phyloP scores from a whole-genome alignment of 73 alveolate species.

The Diophrys sp. region DNA sequence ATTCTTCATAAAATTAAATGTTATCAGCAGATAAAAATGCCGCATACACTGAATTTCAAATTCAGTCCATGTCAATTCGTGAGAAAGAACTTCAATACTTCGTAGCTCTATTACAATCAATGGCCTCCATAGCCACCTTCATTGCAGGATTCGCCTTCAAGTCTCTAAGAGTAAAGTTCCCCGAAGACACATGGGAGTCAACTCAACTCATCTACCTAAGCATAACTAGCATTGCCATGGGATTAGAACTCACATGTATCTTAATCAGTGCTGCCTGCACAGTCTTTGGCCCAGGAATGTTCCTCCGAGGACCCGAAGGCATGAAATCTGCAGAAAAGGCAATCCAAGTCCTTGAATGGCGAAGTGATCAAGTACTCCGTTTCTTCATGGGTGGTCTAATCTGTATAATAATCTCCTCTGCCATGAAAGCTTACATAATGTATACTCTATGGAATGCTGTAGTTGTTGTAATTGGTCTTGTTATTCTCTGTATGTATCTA shows the following conservation, averaged over 20 bases:
- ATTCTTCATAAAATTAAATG: too few relatives aligned
- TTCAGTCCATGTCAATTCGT: conserved; percentile 26
- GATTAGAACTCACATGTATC: conserved; percentile 33
- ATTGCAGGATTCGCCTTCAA: conserved; percentile 43
- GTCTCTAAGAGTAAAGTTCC: conserved; percentile 38
- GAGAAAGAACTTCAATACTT: conserved; percentile 43
- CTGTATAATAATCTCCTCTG: conserved; percentile 26
- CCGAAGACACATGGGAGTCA: conserved; percentile 22
- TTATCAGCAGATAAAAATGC: conserved; percentile 48
- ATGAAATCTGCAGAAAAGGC: conserved; percentile 45
- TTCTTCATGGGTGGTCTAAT: conserved; percentile 34
- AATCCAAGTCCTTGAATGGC: conserved; percentile 33
- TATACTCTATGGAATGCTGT: conserved; percentile 48
- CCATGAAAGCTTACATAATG: conserved; percentile 33
- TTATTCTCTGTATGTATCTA: conserved; percentile 14
- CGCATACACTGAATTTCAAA: conserved; percentile 34
- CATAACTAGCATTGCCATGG: conserved; percentile 36
- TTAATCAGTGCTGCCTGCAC: conserved; percentile 43
- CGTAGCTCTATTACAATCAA: conserved; percentile 25
- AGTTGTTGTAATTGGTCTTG: conserved; percentile 30
- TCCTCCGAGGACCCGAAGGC: conserved; percentile 44
- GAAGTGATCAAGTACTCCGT: conserved; percentile 19
- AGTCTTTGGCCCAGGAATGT: conserved; percentile 51
- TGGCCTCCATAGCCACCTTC: conserved; percentile 41
- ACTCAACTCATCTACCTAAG: conserved; percentile 21